A percentile compares a stretch with the other conserved stretches of the same genome.
Conservation (phyloP, 129 eudicot species). For the Flaveria sonorensis region DNA sequence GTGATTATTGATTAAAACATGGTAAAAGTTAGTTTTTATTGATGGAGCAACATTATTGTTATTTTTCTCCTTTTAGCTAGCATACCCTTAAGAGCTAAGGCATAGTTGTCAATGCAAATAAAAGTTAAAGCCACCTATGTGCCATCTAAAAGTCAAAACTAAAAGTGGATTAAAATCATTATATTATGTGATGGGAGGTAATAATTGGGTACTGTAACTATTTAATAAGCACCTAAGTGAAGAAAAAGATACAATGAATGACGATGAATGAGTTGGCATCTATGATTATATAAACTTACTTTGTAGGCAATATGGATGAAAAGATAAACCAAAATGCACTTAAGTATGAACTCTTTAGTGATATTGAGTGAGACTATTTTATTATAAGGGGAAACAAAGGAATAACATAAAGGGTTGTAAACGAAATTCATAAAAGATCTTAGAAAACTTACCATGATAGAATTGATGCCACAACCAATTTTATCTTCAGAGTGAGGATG, state of each 20-base stretch:
- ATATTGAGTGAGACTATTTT: neutral
- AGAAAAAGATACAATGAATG: slow-evolving; percentile 6
- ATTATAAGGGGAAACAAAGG: neutral
- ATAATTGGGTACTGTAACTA: neutral
- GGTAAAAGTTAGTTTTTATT: slow-evolving; percentile 9
- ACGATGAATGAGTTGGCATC: slow-evolving; percentile 11
- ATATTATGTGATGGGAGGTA: neutral
- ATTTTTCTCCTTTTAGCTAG: slow-evolving; percentile 4
- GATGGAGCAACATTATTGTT: slow-evolving; percentile 24
- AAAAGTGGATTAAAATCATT: slow-evolving; percentile 5
- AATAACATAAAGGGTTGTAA: neutral
- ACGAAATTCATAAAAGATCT: neutral
- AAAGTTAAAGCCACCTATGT: neutral
- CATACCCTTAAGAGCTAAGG: slow-evolving; percentile 7
- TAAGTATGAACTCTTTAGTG: neutral
- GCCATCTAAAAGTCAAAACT: slow-evolving; percentile 14
- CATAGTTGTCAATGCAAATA: slow-evolving; percentile 3
- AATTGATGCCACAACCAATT: slow-evolving; percentile 86
- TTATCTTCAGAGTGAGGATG: slow-evolving; percentile 88
- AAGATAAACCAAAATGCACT: slow-evolving; percentile 12
- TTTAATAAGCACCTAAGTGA: neutral
- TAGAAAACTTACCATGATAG: slow-evolving; percentile 66
- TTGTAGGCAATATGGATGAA: neutral
- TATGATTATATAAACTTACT: slow-evolving; percentile 14
- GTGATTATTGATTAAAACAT: slow-evolving; percentile 2